These are phyloP conservation scores for Aspergillus neotritici DNA, from an alignment of 2,329 filamentous ascomycete genomes.

Conservation along the genomic window DNA sequence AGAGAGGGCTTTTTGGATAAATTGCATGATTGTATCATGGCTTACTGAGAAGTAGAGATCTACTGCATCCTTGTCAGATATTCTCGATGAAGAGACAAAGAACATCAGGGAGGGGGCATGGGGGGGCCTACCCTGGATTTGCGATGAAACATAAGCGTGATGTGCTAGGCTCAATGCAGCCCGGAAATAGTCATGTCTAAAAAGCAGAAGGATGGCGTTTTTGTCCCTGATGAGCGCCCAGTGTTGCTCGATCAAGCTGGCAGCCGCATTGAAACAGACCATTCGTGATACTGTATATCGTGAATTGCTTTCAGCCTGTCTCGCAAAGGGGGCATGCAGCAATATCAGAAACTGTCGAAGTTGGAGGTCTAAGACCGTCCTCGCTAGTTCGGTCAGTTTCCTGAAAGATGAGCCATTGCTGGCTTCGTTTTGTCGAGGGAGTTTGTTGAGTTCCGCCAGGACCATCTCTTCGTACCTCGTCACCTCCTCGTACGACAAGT, in stretches of 20 bases:
- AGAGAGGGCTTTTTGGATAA: constrained; percentile 22
- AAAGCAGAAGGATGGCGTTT: constrained; percentile 11
- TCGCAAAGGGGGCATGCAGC: constrained; percentile 25
- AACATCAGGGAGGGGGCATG: too few relatives aligned
- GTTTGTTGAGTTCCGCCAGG: constrained; percentile 17
- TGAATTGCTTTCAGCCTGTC: constrained; percentile 16
- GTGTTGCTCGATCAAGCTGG: constrained; percentile 13
- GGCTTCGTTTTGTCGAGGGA: constrained; percentile 18
- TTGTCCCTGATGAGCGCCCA: constrained; percentile 5
- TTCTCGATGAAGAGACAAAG: too few relatives aligned
- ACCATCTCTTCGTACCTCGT: constrained; percentile 23
- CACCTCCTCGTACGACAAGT: constrained; percentile 21
- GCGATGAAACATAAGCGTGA: constrained; percentile 11
- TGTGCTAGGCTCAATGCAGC: constrained; percentile 17
- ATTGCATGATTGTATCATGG: constrained; percentile 11
- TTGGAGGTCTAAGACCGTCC: constrained; percentile 21
- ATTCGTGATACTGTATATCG: constrained; percentile 21
- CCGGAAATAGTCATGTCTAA: constrained; percentile 19
- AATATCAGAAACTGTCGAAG: constrained; percentile 26
- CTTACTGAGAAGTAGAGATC: constrained; percentile 13
- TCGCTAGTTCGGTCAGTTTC: constrained; percentile 3
- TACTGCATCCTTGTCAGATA: constrained; percentile 3
- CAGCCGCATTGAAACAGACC: constrained; percentile 18
- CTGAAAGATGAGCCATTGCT: not conserved
- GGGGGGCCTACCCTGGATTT: not conserved